phyloP scores from a whole-genome alignment of 768 basidiomycete genomes.

The Trametes cingulata region DNA sequence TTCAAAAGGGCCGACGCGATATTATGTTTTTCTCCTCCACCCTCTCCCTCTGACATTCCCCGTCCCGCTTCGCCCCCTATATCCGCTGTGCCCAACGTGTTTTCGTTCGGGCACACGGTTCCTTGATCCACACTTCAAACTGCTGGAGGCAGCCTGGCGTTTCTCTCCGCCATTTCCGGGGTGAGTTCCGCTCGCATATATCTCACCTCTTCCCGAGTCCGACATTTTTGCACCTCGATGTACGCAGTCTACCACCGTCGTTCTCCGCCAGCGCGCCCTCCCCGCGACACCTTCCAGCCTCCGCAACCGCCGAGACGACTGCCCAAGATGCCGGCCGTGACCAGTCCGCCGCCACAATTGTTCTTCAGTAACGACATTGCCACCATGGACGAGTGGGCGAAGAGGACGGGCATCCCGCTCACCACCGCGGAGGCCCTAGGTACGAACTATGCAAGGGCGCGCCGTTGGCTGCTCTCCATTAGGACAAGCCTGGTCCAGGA shows the following conservation, averaged over 20 bases:
- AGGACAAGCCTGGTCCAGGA: slow-evolving; percentile 64
- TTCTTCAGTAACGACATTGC: slow-evolving; percentile 78
- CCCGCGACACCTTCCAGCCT: slow-evolving; percentile 17
- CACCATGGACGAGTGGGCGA: slow-evolving; percentile 84
- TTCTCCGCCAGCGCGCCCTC: slow-evolving; percentile 12
- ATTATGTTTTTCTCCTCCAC: slow-evolving; percentile 32
- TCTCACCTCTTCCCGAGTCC: slow-evolving; percentile 10
- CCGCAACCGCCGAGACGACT: slow-evolving; percentile 19
- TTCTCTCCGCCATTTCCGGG: slow-evolving; percentile 17
- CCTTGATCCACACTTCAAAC: slow-evolving; percentile 27
- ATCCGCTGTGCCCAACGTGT: slow-evolving; percentile 26
- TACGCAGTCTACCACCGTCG: slow-evolving; percentile 18
- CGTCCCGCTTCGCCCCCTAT: slow-evolving; percentile 10
- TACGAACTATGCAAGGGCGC: slow-evolving; percentile 77
- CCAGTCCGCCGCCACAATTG: slow-evolving; percentile 50
- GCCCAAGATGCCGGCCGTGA: slow-evolving; percentile 26
- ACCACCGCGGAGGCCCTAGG: slow-evolving; percentile 83
- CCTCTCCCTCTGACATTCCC: slow-evolving; percentile 22
- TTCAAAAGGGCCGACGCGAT: slow-evolving; percentile 43
- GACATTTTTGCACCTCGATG: slow-evolving; percentile 16
- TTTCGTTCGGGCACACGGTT: slow-evolving; percentile 19
- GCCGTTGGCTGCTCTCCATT: slow-evolving; percentile 70
- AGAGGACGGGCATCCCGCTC: slow-evolving; percentile 75
- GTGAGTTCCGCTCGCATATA: slow-evolving; percentile 24
- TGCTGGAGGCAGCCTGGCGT: slow-evolving; percentile 28